Evolutionary conservation across 2,329 filamentous ascomycete species (phyloP), one percentile per base, ranked within the genome.

Genomic region (Simplicillium aogashimaense): DNA sequence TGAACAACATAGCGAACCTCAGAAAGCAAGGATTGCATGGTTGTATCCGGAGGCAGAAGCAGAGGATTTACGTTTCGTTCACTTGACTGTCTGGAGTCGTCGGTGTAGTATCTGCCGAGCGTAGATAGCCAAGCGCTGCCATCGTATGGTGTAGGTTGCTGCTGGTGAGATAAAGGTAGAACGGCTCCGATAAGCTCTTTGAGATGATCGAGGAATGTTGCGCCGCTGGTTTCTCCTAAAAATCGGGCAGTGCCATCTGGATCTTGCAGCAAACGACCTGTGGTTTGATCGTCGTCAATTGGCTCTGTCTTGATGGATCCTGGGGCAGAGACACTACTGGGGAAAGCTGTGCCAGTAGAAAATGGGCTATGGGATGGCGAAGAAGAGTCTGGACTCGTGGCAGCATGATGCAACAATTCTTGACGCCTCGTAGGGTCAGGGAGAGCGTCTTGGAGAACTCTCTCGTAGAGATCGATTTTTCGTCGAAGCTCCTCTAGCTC

Each of bases 201-300:
- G 33, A 73, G 50, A 14, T 65, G 55, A 42, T 73, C 69, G 5
- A 72, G 59, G 39, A 72, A 72, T 1, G 64, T 68, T 10, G 67
- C 66, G 13, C 67, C 68, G 16, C 68, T 70, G 7, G 68, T 71
- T 48, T 66, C 65, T 31, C 70, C 70, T 3, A 69, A 59, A 47
- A 67, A 72, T 11, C 67, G 63, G 1, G 60, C 53, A 17, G 59
- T 65, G 17, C 67, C 67, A 35, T 65, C 60, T 3, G 54, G 52
- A 43, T 73, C 69, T 18, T 63, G 56, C 6, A 73, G 58, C 14
- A 69, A 51, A 15, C 63, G 58, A 7, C 66, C 67, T n/a, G 66
- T 58, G 15, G 42, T 39, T 13, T 44, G 38, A 13, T 44, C 38
- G 20, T 40, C 42, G 13, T 44, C 42, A 15, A 36, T 28, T 11